These are phyloP conservation scores for Aureobasidium leucospermi DNA, from an alignment of 2,329 filamentous ascomycete genomes.

Conservation along the genomic window DNA sequence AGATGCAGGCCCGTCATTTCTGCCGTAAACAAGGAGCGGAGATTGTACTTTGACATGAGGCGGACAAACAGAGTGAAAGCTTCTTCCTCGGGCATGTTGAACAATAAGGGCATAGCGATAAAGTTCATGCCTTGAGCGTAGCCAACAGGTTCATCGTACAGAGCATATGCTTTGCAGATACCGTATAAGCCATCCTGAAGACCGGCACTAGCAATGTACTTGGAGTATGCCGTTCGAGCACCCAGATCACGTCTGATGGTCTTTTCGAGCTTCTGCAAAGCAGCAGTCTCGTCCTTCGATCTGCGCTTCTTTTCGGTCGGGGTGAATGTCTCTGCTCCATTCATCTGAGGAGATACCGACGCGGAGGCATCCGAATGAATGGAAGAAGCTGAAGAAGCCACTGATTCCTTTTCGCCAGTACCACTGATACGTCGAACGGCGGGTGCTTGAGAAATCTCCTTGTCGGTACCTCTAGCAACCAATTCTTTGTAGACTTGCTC, in stretches of 20 bases:
- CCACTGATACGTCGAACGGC: constrained; percentile 31
- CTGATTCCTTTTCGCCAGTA: constrained; percentile 58
- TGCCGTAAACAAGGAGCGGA: constrained; percentile 86
- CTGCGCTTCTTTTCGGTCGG: constrained; percentile 67
- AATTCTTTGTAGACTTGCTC: constrained; percentile 83
- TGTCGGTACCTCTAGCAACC: constrained; percentile 70
- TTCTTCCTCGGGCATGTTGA: constrained; percentile 98
- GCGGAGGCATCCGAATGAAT: constrained; percentile 70
- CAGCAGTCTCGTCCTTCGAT: constrained; percentile 66
- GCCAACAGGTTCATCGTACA: constrained; percentile 89
- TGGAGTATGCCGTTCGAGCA: constrained; percentile 89
- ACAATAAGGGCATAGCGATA: constrained; percentile 88
- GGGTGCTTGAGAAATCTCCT: constrained; percentile 44
- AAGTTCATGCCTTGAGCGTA: constrained; percentile 99
- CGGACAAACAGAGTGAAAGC: constrained; percentile 89
- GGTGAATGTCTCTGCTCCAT: constrained; percentile 20
- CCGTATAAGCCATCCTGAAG: constrained; percentile 92
- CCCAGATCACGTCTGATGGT: constrained; percentile 85
- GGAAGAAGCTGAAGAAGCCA: constrained; percentile 75
- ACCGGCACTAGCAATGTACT: constrained; percentile 83
- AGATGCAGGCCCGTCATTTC: constrained; percentile 96
- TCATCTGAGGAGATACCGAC: neutral
- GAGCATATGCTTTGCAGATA: constrained; percentile 92
- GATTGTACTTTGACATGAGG: constrained; percentile 91
- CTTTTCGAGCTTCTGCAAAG: constrained; percentile 80